Evolutionary conservation across 225 moss, liverwort and hornwort species (phyloP).

Genomic region (Pleurozium schreberi): DNA sequence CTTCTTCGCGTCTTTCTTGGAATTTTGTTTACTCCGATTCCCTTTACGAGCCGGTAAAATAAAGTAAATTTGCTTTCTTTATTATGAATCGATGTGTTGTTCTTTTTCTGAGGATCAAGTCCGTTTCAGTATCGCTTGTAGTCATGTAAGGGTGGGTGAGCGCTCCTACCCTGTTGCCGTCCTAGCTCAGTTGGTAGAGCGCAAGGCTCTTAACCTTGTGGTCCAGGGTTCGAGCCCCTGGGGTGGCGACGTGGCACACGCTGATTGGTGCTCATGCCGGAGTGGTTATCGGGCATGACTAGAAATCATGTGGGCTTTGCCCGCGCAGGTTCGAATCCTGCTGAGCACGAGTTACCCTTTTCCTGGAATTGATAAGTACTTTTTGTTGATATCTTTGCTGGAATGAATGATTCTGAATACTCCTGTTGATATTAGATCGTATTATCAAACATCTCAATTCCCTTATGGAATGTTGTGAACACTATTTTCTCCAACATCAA

Average conservation of each 20-base stretch:
- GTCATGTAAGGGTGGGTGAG: not conserved
- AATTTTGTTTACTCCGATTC: no score
- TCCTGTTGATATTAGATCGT: not conserved
- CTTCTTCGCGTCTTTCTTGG: no score
- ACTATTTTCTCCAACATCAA: not conserved
- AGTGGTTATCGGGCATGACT: conserved; percentile 91
- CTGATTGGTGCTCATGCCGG: conserved; percentile 33
- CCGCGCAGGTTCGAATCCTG: conserved; percentile 89
- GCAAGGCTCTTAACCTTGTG: conserved; percentile 43
- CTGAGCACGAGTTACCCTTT: not conserved
- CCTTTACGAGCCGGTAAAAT: fast-evolving
- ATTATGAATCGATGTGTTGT: fast-evolving
- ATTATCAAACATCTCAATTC: not conserved
- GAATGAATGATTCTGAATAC: not conserved
- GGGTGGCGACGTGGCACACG: not conserved
- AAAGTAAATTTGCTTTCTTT: fast-evolving
- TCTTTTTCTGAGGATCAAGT: fast-evolving
- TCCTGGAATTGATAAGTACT: conserved; percentile 33
- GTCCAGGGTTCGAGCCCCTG: conserved; percentile 38
- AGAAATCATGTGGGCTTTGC: conserved; percentile 83
- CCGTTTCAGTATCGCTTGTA: fast-evolving
- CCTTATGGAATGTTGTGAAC: not conserved
- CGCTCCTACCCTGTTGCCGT: not conserved
- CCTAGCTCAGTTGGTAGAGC: conserved; percentile 48
- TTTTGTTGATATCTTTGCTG: not conserved